Percentiles rank a stretch among this genome's conserved stretches.
Conservation (phyloP, 768 basidiomycete species). For the Asterophora lycoperdoides region DNA sequence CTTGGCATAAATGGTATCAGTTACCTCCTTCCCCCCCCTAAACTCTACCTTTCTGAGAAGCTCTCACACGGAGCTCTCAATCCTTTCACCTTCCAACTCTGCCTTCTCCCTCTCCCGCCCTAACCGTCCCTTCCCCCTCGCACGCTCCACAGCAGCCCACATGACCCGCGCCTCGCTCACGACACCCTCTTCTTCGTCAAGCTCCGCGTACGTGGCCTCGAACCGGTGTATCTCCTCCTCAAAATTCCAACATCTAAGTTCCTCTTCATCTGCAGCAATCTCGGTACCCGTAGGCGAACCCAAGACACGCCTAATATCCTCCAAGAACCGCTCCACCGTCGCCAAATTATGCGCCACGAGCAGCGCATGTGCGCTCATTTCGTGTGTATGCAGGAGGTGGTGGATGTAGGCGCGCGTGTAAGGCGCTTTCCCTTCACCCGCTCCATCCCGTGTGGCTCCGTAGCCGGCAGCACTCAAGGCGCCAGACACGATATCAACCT, state of each 20-base stretch:
- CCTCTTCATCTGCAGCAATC: neutral
- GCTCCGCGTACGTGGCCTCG: constrained; percentile 32
- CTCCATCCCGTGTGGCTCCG: constrained; percentile 1
- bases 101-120: constrained; percentile 54
- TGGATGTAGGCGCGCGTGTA: constrained; percentile 68
- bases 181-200: constrained; percentile 35
- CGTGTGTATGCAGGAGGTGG: constrained; percentile 83
- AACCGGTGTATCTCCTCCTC: constrained; percentile 49
- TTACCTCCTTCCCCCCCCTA: no score
- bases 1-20: no score
- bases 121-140: constrained; percentile 73
- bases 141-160: constrained; percentile 67
- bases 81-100: neutral
- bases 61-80: no score
- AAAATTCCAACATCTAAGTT: constrained; percentile 22
- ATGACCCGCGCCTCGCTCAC: constrained; percentile 46
- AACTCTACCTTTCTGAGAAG: no score
- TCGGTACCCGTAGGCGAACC: constrained; percentile 2
- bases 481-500: neutral
- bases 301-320: constrained; percentile 44
- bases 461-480: neutral
- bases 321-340: constrained; percentile 63
- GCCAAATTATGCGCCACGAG: constrained; percentile 73
- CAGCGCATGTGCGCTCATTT: constrained; percentile 81
- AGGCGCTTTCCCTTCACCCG: constrained; percentile 11